These are phyloP conservation scores for Tinospora cordifolia DNA, from an alignment of 164 flowering plant genomes.

Conservation along the genomic window DNA sequence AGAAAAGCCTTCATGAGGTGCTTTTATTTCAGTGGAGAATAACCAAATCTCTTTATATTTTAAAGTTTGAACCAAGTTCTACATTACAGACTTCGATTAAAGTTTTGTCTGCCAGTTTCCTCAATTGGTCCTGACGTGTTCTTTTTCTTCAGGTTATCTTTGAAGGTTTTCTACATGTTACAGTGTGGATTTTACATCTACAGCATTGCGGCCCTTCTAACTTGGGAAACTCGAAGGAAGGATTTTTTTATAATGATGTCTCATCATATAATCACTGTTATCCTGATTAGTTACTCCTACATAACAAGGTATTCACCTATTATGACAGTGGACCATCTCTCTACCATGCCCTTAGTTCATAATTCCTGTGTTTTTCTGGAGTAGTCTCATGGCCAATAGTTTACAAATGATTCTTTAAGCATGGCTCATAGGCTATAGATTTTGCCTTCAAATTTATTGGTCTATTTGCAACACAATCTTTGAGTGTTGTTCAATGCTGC, in stretches of 20 bases:
- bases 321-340: background rate
- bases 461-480: background rate
- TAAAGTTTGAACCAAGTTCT: background rate
- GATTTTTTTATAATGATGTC: slow-evolving; percentile 96
- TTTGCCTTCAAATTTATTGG: background rate
- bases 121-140: background rate
- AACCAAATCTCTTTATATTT: too few species aligned
- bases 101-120: background rate
- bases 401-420: background rate
- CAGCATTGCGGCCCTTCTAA: slow-evolving; percentile 71
- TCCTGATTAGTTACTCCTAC: slow-evolving; percentile 44
- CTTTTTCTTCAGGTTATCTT: slow-evolving; percentile 45
- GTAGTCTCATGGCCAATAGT: background rate
- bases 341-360: background rate
- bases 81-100: background rate
- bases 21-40: too few species aligned
- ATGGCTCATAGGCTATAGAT: background rate
- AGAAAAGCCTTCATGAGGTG: too few species aligned
- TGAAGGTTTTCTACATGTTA: slow-evolving; percentile 78
- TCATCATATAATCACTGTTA: slow-evolving; percentile 78
- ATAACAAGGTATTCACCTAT: slow-evolving; percentile 17
- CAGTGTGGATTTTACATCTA: slow-evolving; percentile 89
- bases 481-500: too few species aligned
- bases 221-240: slow-evolving; percentile 91
- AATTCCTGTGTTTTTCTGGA: background rate